Base-by-base conservation (phyloP, 768 basidiomycete genomes). In the Tephrocybe sp. region DNA sequence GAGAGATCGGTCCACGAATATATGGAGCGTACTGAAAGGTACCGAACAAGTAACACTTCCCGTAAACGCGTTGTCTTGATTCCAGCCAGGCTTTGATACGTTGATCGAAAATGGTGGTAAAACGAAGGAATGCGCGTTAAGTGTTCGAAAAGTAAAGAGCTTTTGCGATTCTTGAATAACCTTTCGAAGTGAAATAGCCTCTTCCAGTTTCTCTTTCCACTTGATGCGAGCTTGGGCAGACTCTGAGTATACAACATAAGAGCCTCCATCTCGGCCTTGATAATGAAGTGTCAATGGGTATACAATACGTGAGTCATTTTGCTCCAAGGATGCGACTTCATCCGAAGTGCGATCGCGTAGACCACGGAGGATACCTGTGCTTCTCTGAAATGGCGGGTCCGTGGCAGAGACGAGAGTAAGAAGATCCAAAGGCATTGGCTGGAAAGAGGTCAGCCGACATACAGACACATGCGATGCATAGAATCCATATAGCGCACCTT, bases 351-450 rank as follows among this genome's bases (percentile, higher is more conserved):
- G 27, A 1, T 66, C 67, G 23, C 78, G 76, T 38, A 86, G 73
- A 42, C 81, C 76, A 46, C 85, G 80, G 3, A 92, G 73, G 37
- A 94, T 72, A 23, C 89, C 84, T 21, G 80, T 74, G 27, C 80
- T 75, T n/a, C 91, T 82, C 57, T 86, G 83, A 0, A 84, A 83
- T 0, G 90, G 80, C 0, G 82, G 77, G 56, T 94, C 91, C 18
- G 78, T 80, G 66, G 94, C 91, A 63, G 83, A 85, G 42, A 88
- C 85, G 21, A 94, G 76, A 6, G 86, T 88, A 12, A 98, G 73
- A 4, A 98, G 74, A 59, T 97, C 94, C 53, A 98, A 72, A 10
- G 95, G 94, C 37, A 97, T 90, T 0, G 95, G 94, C 91, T 94
- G 56, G 19, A 6, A n/a, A 34, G 25, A 24, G 8, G 15, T 57